These are phyloP conservation scores for Fusarium sororula DNA, from an alignment of 2,329 filamentous ascomycete species.

Conservation along the genomic window DNA sequence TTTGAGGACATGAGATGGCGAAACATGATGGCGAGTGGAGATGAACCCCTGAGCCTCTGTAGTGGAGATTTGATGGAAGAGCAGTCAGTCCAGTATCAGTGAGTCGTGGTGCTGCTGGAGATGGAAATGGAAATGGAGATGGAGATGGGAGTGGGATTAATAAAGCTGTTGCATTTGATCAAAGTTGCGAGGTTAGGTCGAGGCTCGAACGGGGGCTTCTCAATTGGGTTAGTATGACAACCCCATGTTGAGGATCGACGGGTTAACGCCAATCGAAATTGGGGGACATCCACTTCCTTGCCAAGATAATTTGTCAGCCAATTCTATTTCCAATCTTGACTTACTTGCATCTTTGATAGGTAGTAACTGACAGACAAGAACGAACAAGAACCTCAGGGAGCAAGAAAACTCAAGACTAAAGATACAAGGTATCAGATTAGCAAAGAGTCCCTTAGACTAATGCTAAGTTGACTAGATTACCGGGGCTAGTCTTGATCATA, in stretches of 20 bases:
- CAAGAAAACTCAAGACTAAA: too few species aligned
- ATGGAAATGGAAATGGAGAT: neutral
- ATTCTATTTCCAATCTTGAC: neutral
- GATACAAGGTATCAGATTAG: too few species aligned
- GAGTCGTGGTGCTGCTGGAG: neutral
- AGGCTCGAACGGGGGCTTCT: conserved; percentile 6
- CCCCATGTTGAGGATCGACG: conserved; percentile 30
- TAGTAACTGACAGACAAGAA: neutral
- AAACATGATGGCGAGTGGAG: conserved; percentile 34
- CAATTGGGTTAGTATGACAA: conserved; percentile 16
- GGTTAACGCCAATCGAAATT: conserved; percentile 21
- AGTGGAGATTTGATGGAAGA: neutral
- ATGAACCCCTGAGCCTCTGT: neutral
- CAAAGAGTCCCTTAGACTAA: neutral
- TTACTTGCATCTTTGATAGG: neutral
- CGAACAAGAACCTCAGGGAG: neutral
- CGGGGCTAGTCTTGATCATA: neutral
- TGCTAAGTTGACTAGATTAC: neutral
- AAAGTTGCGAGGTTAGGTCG: neutral
- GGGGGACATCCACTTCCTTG: neutral
- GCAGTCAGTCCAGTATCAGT: neutral
- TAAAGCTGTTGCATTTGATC: conserved; percentile 3
- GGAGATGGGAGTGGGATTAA: neutral
- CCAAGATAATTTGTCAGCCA: conserved; percentile 24
- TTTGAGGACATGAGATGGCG: conserved; percentile 44